phyloP scores from a whole-genome alignment of 176 grass and related monocot genomes.

The Poa annua region DNA sequence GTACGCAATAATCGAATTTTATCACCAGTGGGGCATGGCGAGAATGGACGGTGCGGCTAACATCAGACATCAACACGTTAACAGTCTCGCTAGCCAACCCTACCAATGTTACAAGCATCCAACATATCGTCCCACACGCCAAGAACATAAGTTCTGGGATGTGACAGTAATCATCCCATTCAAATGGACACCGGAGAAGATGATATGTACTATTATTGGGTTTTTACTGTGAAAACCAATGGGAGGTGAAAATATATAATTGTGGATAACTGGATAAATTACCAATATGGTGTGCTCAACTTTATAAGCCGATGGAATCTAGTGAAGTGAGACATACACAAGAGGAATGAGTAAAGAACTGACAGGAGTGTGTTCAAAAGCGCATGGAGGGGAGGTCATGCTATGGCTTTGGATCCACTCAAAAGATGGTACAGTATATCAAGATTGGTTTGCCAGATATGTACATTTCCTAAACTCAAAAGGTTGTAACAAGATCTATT shows the following conservation, averaged over 20 bases:
- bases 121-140: background rate
- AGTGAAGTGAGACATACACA: constrained; percentile 31
- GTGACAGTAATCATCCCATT: background rate
- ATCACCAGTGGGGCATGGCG: background rate
- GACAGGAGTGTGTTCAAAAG: constrained; percentile 11
- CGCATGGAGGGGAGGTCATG: background rate
- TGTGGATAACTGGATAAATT: background rate
- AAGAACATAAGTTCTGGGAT: background rate
- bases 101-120: background rate
- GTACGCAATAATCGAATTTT: background rate
- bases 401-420: constrained; percentile 50
- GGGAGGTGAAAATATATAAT: background rate
- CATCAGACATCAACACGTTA: constrained; percentile 21
- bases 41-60: constrained; percentile 27
- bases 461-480: constrained; percentile 20
- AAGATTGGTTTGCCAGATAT: constrained; percentile 15
- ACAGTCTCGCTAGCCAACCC: constrained; percentile 30
- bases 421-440: constrained; percentile 21
- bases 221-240: background rate
- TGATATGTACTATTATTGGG: background rate
- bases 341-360: constrained; percentile 22
- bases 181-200: background rate
- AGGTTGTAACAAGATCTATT: background rate
- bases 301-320: constrained; percentile 29
- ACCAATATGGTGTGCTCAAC: constrained; percentile 11